These are phyloP conservation scores for Sporothrix brunneoviolacea DNA, from an alignment of 2,329 filamentous ascomycete genomes.

Conservation along the genomic window DNA sequence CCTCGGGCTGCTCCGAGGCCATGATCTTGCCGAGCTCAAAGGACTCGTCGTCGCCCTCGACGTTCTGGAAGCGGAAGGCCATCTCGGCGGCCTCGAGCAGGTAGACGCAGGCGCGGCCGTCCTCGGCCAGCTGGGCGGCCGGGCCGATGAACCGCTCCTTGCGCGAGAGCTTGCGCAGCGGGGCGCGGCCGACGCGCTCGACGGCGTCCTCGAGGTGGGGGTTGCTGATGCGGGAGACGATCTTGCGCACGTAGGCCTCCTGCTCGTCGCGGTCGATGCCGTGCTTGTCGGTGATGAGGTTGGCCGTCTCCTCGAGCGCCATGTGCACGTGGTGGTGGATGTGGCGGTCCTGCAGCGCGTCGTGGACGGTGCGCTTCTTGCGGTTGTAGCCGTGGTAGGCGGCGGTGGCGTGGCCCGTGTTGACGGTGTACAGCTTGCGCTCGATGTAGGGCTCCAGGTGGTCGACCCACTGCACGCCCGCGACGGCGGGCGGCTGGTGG, in stretches of 20 bases:
- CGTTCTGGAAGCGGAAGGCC: constrained; percentile 91
- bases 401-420: constrained; percentile 92
- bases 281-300: constrained; percentile 77
- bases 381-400: constrained; percentile 91
- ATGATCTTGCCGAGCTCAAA: constrained; percentile 80
- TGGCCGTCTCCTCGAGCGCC: constrained; percentile 78
- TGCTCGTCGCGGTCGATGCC: constrained; percentile 69
- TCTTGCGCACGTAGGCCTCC: constrained; percentile 81
- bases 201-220: constrained; percentile 87
- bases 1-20: constrained; percentile 62
- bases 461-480: constrained; percentile 89
- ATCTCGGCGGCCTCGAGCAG: constrained; percentile 82
- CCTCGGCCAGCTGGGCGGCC: constrained; percentile 80
- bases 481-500: constrained; percentile 62
- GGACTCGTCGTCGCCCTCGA: constrained; percentile 87
- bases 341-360: constrained; percentile 72
- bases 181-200: constrained; percentile 90
- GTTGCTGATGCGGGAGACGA: constrained; percentile 89
- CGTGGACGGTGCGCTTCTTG: constrained; percentile 81
- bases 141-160: constrained; percentile 96
- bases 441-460: constrained; percentile 93
- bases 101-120: constrained; percentile 62
- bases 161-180: constrained; percentile 85
- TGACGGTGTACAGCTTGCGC: constrained; percentile 99
- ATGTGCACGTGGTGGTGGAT: constrained; percentile 75